Evolutionary conservation across 768 basidiomycete genomes (phyloP).

Genomic region (Lactarius hengduanensis): DNA sequence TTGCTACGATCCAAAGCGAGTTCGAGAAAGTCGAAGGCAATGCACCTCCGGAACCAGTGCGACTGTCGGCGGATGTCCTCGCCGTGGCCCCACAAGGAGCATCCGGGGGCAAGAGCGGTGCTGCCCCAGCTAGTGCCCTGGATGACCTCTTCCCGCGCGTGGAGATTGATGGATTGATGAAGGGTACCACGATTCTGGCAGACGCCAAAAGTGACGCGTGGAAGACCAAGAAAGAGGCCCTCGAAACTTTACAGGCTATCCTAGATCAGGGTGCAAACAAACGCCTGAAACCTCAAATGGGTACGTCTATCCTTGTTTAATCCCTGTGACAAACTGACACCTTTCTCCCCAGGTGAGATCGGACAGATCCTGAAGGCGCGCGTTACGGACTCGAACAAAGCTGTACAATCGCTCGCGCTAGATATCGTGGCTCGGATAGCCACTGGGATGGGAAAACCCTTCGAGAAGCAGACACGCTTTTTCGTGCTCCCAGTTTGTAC

Average conservation of each 20-base stretch:
- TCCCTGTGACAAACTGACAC: slow-evolving; percentile 17
- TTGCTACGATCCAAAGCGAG: slow-evolving; percentile 85
- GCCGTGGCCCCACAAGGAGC: slow-evolving; percentile 45
- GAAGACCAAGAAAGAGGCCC: slow-evolving; percentile 95
- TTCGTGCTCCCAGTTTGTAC: slow-evolving; percentile 75
- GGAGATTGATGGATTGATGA: slow-evolving; percentile 83
- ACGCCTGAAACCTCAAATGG: slow-evolving; percentile 86
- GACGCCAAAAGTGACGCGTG: slow-evolving; percentile 92
- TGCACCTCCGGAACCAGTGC: slow-evolving; percentile 71
- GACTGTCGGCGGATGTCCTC: slow-evolving; percentile 73
- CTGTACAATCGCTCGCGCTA: slow-evolving; percentile 85
- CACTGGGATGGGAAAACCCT: slow-evolving; percentile 91
- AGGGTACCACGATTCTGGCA: slow-evolving; percentile 75
- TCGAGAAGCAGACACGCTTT: slow-evolving; percentile 84
- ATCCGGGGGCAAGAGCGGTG: slow-evolving; percentile 42
- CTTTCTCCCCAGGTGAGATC: slow-evolving; percentile 69
- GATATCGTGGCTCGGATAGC: slow-evolving; percentile 90
- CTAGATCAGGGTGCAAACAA: slow-evolving; percentile 92
- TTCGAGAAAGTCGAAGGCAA: slow-evolving; percentile 90
- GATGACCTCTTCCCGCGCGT: slow-evolving; percentile 96
- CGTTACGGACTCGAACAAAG: slow-evolving; percentile 89
- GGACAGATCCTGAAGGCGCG: slow-evolving; percentile 84
- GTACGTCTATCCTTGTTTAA: slow-evolving; percentile 42
- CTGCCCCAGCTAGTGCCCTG: slow-evolving; percentile 59
- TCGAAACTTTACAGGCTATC: slow-evolving; percentile 79